phyloP scores from a whole-genome alignment of 2,329 filamentous ascomycete species.

The Emergomyces orientalis region DNA sequence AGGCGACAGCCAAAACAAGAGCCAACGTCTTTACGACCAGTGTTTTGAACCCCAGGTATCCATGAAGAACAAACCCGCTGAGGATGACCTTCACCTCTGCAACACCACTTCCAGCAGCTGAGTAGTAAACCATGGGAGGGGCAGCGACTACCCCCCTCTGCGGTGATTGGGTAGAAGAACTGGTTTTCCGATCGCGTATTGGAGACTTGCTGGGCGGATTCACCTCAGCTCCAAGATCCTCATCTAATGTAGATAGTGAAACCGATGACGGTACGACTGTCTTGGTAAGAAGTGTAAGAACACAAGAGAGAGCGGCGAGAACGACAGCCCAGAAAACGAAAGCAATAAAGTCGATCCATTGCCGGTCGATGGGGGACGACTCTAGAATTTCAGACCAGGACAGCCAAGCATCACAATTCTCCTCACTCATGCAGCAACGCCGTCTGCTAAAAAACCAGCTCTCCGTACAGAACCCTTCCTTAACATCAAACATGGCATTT shows the following conservation, averaged over 20 bases:
- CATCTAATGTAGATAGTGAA: conserved; percentile 78
- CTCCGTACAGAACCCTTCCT: conserved; percentile 71
- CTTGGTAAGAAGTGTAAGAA: conserved; percentile 80
- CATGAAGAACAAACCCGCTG: conserved; percentile 95
- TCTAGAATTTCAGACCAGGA: conserved; percentile 57
- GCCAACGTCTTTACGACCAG: conserved; percentile 75
- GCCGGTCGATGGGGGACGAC: conserved; percentile 38
- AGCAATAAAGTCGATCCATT: conserved; percentile 66
- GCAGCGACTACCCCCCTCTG: conserved; percentile 25
- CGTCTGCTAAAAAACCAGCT: conserved; percentile 68
- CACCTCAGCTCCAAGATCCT: conserved; percentile 70
- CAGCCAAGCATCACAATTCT: conserved; percentile 50
- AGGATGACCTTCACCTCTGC: conserved; percentile 96
- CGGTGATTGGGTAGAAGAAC: not conserved
- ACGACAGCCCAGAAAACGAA: conserved; percentile 64
- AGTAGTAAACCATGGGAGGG: conserved; percentile 85
- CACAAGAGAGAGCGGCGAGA: conserved; percentile 63
- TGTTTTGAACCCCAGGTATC: conserved; percentile 83
- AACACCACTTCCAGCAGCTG: conserved; percentile 89
- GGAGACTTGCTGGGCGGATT: conserved; percentile 30
- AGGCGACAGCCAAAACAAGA: conserved; percentile 79
- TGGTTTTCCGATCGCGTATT: conserved; percentile 26
- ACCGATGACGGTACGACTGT: conserved; percentile 86
- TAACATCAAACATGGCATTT: conserved; percentile 76
- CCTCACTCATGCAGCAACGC: conserved; percentile 50